Evolutionary conservation across 441 rosid species (phyloP).

Genomic region (Sinapis alba): DNA sequence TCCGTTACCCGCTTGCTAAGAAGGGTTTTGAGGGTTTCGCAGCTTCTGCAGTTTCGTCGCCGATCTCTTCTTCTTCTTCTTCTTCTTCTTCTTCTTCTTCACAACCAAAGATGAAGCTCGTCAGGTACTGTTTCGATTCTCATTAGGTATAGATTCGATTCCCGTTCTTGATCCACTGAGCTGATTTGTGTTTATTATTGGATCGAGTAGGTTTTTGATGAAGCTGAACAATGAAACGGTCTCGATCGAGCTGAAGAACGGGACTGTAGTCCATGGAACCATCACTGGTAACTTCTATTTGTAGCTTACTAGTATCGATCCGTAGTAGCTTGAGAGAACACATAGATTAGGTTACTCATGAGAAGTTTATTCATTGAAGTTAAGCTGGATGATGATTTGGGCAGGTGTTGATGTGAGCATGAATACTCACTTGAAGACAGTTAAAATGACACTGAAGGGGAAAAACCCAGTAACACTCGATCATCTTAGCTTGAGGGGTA

Average conservation of each 20-base stretch:
- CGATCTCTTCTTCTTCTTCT: constrained; percentile 7
- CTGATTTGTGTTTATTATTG: constrained; percentile 27
- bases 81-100: constrained; percentile 17
- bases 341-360: background rate
- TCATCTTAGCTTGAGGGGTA: constrained; percentile 82
- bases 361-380: background rate
- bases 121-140: constrained; percentile 35
- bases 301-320: constrained; percentile 17
- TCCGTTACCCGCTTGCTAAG: constrained; percentile 9
- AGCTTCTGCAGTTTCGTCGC: constrained; percentile 8
- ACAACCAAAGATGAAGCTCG: constrained; percentile 43
- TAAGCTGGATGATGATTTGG: background rate
- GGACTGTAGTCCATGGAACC: constrained; percentile 79
- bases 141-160: background rate
- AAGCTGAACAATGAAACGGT: constrained; percentile 85
- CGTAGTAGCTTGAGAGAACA: constrained; percentile 17
- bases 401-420: constrained; percentile 85
- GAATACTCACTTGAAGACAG: constrained; percentile 85
- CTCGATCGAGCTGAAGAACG: constrained; percentile 82
- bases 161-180: background rate
- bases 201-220: constrained; percentile 73
- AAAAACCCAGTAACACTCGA: constrained; percentile 78
- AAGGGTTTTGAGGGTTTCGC: constrained; percentile 37
- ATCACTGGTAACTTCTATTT: constrained; percentile 54
- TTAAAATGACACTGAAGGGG: constrained; percentile 73